These are phyloP conservation scores for Calonectria honghensis DNA, from an alignment of 2,329 filamentous ascomycete species.

Conservation along the genomic window DNA sequence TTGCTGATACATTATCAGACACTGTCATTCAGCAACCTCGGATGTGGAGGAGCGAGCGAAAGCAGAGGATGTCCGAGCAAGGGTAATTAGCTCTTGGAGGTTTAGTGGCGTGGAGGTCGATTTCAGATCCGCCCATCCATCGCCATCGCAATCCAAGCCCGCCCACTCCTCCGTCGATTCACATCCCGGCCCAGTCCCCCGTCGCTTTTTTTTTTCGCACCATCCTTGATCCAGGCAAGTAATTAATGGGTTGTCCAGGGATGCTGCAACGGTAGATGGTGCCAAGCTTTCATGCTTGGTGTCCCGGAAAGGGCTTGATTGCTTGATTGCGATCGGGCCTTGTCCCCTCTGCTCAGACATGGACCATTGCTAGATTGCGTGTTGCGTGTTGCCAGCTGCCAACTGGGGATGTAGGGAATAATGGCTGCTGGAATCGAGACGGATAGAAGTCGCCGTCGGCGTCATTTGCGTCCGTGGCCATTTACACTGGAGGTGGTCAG, in stretches of 20 bases:
- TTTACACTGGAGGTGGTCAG: conserved; percentile 31
- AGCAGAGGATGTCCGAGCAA: conserved; percentile 39
- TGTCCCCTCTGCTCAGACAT: conserved; percentile 17
- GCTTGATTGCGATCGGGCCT: conserved; percentile 24
- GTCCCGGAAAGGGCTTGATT: conserved; percentile 20
- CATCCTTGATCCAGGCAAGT: conserved; percentile 35
- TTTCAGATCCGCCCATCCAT: conserved; percentile 52
- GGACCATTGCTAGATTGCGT: conserved; percentile 9
- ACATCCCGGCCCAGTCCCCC: conserved; percentile 45
- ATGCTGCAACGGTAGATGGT: conserved; percentile 30
- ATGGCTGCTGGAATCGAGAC: conserved; percentile 15
- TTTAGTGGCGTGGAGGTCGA: conserved; percentile 49
- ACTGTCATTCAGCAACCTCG: conserved; percentile 30
- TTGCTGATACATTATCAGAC: conserved; percentile 22
- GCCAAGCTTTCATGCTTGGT: conserved; percentile 30
- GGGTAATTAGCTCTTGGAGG: conserved; percentile 40
- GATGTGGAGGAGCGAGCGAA: conserved; percentile 16
- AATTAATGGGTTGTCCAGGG: conserved; percentile 18
- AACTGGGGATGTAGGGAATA: conserved; percentile 14
- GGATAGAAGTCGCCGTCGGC: conserved; percentile 1
- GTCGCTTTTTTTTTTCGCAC: conserved; percentile 24
- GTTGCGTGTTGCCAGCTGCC: conserved; percentile 24
- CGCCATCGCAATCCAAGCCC: conserved; percentile 39
- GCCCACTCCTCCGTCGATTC: conserved; percentile 46
- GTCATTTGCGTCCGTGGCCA: neutral